phyloP scores from a whole-genome alignment of 805 yeast genomes.

The Diddensiella caesifluorescens region DNA sequence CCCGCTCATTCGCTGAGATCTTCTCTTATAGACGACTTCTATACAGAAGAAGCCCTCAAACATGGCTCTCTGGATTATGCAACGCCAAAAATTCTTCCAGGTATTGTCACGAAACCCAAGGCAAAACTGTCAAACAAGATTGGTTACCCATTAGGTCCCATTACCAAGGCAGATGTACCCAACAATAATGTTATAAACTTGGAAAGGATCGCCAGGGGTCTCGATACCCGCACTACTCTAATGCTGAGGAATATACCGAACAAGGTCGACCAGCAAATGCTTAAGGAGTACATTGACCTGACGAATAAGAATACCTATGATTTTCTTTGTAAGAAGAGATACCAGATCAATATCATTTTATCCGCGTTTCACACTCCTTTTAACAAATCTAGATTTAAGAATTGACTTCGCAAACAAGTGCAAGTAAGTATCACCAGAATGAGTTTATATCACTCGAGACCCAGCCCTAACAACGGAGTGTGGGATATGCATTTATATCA shows the following conservation, averaged over 20 bases:
- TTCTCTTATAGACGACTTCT: conserved; percentile 1
- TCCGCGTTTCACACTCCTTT: neutral
- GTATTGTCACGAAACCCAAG: no score
- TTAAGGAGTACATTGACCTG: conserved; percentile 42
- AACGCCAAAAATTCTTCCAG: no score
- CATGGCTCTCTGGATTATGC: conserved; percentile 4
- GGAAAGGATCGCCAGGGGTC: conserved; percentile 36
- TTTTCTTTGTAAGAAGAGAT: conserved; percentile 38
- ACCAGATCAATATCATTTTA: neutral
- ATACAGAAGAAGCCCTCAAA: conserved; percentile 7
- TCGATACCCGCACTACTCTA: conserved; percentile 43
- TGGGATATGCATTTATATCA: conserved; percentile 52
- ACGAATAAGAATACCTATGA: conserved; percentile 38
- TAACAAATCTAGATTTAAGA: conserved; percentile 36
- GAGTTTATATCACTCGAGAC: neutral
- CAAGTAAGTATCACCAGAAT: conserved; percentile 30
- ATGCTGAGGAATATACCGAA: conserved; percentile 54
- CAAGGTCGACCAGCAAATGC: conserved; percentile 41
- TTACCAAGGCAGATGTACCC: conserved; percentile 30
- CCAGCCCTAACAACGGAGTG: no score
- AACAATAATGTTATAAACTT: conserved; percentile 37
- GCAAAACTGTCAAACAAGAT: no score
- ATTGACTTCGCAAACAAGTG: conserved; percentile 49
- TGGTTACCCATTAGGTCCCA: conserved; percentile 13
- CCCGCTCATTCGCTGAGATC: neutral